phyloP scores from a whole-genome alignment of 768 basidiomycete genomes.

The Mycena amicta region DNA sequence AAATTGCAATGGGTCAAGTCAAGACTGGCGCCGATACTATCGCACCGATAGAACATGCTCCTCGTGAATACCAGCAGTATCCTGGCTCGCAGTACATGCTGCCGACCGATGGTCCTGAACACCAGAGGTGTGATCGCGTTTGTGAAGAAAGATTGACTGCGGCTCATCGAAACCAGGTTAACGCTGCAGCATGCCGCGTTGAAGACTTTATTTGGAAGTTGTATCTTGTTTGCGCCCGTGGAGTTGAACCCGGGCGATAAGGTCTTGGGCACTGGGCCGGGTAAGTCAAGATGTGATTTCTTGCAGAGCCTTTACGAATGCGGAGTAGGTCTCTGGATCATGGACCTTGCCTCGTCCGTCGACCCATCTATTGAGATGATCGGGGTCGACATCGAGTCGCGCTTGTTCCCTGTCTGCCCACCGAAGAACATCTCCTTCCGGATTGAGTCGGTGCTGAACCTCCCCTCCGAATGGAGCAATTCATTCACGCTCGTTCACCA shows the following conservation, averaged over 20 bases:
- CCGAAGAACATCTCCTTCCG: constrained; percentile 10
- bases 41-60: too few relatives aligned
- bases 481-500: constrained; percentile 18
- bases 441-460: constrained; percentile 1
- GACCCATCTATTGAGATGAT: too few relatives aligned
- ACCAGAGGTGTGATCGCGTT: too few relatives aligned
- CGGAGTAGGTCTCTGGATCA: constrained; percentile 5
- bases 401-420: constrained; percentile 9
- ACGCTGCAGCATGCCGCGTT: constrained; percentile 15
- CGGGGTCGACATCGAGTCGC: constrained; percentile 14
- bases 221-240: constrained; percentile 9
- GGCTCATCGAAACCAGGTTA: constrained; percentile 1
- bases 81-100: too few relatives aligned
- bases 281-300: not conserved
- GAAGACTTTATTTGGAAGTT: constrained; percentile 5
- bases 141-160: too few relatives aligned
- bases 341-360: constrained; percentile 13
- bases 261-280: constrained; percentile 15
- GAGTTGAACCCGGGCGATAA: not conserved
- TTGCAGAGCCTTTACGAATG: not conserved
- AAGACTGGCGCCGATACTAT: too few relatives aligned
- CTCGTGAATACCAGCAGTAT: too few relatives aligned
- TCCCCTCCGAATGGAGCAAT: constrained; percentile 15
- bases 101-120: too few relatives aligned
- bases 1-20: too few relatives aligned